phyloP scores from a whole-genome alignment of 1,284 basidiomycete species.

The Amylostereum areolatum region DNA sequence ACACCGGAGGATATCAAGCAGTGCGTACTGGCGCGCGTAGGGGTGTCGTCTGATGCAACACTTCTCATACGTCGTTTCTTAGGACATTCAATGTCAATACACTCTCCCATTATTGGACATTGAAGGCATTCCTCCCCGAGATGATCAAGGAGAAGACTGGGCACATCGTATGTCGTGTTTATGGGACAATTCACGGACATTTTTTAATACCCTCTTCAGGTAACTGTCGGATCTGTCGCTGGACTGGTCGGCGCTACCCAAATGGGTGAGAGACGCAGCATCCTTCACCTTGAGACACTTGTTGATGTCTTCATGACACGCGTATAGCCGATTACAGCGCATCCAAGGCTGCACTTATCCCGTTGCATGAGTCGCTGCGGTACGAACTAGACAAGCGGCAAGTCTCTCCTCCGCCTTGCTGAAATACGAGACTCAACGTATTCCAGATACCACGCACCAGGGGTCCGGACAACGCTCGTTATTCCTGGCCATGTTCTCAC shows the following conservation, averaged over 20 bases:
- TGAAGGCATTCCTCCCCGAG: slow-evolving; percentile 90
- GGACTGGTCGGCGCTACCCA: slow-evolving; percentile 72
- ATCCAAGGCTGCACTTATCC: slow-evolving; percentile 79
- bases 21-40: slow-evolving; percentile 37
- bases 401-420: slow-evolving; percentile 6
- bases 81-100: slow-evolving; percentile 92
- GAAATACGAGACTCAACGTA: slow-evolving; percentile 7
- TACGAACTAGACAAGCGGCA: slow-evolving; percentile 78
- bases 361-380: slow-evolving; percentile 74
- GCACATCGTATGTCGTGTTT: slow-evolving; percentile 65
- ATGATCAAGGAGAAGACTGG: slow-evolving; percentile 77
- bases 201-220: slow-evolving; percentile 30
- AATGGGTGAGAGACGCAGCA: slow-evolving; percentile 57
- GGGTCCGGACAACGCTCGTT: slow-evolving; percentile 77
- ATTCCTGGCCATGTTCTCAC: slow-evolving; percentile 74
- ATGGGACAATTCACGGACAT: neutral
- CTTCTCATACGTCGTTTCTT: slow-evolving; percentile 6
- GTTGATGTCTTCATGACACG: slow-evolving; percentile 6
- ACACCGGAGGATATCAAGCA: slow-evolving; percentile 71
- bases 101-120: slow-evolving; percentile 83
- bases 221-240: slow-evolving; percentile 79
- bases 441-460: slow-evolving; percentile 61
- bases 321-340: slow-evolving; percentile 78
- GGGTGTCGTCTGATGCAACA: slow-evolving; percentile 1
- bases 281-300: neutral